Base-by-base conservation (phyloP, 2,329 filamentous ascomycete genomes). In the Pseudohalonectria lignicola region DNA sequence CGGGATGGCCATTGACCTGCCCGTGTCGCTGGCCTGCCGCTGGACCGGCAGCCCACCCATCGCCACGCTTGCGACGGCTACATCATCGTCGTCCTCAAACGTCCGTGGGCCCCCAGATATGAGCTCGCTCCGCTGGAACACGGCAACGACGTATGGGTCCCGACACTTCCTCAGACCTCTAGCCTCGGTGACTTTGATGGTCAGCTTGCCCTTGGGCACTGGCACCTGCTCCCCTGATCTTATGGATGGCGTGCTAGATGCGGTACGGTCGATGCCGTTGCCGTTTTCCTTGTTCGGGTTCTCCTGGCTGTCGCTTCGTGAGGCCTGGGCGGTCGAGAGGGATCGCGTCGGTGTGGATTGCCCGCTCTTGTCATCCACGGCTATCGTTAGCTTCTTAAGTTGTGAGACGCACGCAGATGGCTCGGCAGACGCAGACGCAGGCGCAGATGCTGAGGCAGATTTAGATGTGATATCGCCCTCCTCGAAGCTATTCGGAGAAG, bases 111-210 rank as follows among this genome's bases (percentile, higher is more conserved):
- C 86, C 40, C 85, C 82, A 1, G 92, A 96, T 40, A 98, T 94
- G 50, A 94, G 82, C 59, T 98, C 92, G 53, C 90, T 94, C 57
- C 86, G 84, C 58, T 98, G 92, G 53, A 96, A 98, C 19, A 95
- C 88, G 42, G 85, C 94, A 10, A 98, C 87, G 37, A 95, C 86
- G 52, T 98, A 98, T 1, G 92, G 92, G 52, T 95, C 86, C 42
- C 79, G 77, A 54, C 86, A 86, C 41, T 79, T 85, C 43, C 82
- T 75, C 37, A 98, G 63, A 9, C 85, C 86, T 51, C 86, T 75
- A 34, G 83, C 92, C 57, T 95, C 86, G 36, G 79, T 71, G 39
- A 98, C 92, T 55, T 85, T 87, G 50, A 98, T 85, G 25, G 81
- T 84, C 40, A 98, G 69, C 59, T 92, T 94, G 41, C 92, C 92